These are phyloP conservation scores for Candida silvicultrix DNA, from an alignment of 805 yeast species.

Conservation along the genomic window DNA sequence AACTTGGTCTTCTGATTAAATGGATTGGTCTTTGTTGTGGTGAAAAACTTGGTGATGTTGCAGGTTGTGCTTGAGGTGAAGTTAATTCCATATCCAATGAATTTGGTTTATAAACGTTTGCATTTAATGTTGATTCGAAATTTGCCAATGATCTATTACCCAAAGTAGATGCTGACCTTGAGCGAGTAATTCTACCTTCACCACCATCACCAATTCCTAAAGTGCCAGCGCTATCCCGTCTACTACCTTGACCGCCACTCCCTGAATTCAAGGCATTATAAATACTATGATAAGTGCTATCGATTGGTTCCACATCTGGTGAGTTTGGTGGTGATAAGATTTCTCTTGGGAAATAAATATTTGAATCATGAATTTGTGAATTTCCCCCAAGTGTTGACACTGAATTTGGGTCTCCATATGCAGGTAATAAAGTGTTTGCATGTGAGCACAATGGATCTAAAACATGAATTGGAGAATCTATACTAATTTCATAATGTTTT, in stretches of 20 bases:
- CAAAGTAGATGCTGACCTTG: constrained; percentile 28
- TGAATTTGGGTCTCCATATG: constrained; percentile 39
- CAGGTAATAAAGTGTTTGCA: constrained; percentile 72
- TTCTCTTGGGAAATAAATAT: constrained; percentile 34
- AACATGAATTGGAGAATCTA: constrained; percentile 90
- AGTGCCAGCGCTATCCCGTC: not conserved
- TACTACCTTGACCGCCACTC: not conserved
- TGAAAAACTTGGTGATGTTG: constrained; percentile 40
- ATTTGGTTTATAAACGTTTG: constrained; percentile 53
- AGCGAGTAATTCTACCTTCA: constrained; percentile 18
- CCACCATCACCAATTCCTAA: constrained; percentile 16
- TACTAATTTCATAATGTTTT: constrained; percentile 89
- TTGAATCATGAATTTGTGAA: constrained; percentile 24
- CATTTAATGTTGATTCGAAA: constrained; percentile 28
- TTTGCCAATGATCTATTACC: constrained; percentile 23
- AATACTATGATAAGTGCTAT: constrained; percentile 17
- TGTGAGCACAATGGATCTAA: constrained; percentile 74
- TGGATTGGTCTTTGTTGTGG: constrained; percentile 48
- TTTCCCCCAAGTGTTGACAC: not conserved
- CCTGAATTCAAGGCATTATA: constrained; percentile 9
- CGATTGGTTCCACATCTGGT: constrained; percentile 47
- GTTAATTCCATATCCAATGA: constrained; percentile 36
- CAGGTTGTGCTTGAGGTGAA: constrained; percentile 64
- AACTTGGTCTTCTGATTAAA: constrained; percentile 45
- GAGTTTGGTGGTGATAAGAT: constrained; percentile 40